These are phyloP conservation scores for Epichloe glyceriae DNA, from an alignment of 2,329 filamentous ascomycete species.

Conservation along the genomic window DNA sequence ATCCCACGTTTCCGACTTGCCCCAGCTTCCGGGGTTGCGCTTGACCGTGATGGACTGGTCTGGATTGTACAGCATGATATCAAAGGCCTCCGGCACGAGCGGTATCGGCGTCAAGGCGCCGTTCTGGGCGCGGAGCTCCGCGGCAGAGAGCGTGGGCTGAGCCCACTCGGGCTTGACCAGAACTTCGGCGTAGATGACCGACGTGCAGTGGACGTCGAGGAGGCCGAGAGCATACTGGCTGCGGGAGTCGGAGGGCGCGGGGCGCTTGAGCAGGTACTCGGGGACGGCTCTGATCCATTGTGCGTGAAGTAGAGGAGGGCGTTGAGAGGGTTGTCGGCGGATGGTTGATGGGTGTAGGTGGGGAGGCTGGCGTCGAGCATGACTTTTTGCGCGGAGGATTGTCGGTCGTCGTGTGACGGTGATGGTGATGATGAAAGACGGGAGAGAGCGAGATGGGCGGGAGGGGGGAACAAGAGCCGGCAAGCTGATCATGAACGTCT, in stretches of 20 bases:
- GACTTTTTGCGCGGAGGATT: neutral
- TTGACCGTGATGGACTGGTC: slow-evolving; percentile 68
- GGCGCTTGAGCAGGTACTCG: slow-evolving; percentile 69
- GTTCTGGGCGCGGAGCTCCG: slow-evolving; percentile 57
- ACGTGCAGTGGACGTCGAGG: slow-evolving; percentile 67
- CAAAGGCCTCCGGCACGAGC: slow-evolving; percentile 63
- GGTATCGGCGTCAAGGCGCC: slow-evolving; percentile 53
- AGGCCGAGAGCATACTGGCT: slow-evolving; percentile 82
- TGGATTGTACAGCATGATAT: slow-evolving; percentile 86
- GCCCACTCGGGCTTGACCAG: slow-evolving; percentile 75
- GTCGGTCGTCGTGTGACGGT: no score
- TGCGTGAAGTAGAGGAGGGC: slow-evolving; percentile 49
- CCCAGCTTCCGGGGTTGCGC: slow-evolving; percentile 65
- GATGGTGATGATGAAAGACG: no score
- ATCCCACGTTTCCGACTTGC: slow-evolving; percentile 69
- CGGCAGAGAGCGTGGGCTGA: slow-evolving; percentile 66
- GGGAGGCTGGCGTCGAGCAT: slow-evolving; percentile 97
- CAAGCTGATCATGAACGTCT: no score
- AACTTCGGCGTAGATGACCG: slow-evolving; percentile 79
- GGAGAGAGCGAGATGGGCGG: no score
- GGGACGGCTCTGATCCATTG: slow-evolving; percentile 70
- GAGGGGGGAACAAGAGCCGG: no score
- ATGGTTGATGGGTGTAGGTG: slow-evolving; percentile 44
- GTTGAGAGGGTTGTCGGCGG: slow-evolving; percentile 38
- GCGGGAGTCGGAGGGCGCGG: slow-evolving; percentile 52